phyloP scores from a whole-genome alignment of 208 protist species.

The Phytomonas sp. region DNA sequence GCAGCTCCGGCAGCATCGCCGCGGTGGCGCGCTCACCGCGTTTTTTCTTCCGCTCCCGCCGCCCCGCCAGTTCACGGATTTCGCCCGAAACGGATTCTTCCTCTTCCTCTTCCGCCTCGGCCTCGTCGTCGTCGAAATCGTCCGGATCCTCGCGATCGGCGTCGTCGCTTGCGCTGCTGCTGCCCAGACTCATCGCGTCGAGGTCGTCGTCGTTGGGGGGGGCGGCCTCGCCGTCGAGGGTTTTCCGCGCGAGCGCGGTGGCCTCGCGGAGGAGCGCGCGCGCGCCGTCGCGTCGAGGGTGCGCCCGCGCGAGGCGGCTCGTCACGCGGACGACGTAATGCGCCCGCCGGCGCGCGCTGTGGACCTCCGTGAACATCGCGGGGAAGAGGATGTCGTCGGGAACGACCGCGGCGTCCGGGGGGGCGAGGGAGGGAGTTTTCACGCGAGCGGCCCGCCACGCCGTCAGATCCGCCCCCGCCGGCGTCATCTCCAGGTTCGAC shows the following conservation, averaged over 20 bases:
- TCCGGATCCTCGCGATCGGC: background rate
- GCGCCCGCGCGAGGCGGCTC: slow-evolving; percentile 21
- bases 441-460: too few species aligned
- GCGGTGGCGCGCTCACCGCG: background rate
- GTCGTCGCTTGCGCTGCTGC: slow-evolving; percentile 10
- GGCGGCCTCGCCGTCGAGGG: slow-evolving; percentile 18
- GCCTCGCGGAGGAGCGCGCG: slow-evolving; percentile 2
- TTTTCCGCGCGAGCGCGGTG: slow-evolving; percentile 18
- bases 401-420: slow-evolving; percentile 16
- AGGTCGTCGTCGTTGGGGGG: slow-evolving; percentile 22
- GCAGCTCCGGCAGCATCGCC: too few species aligned
- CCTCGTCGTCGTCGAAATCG: background rate
- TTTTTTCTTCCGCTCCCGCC: background rate
- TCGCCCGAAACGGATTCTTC: slow-evolving; percentile 2
- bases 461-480: slow-evolving; percentile 1
- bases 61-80: background rate
- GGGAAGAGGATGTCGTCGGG: slow-evolving; percentile 69
- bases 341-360: slow-evolving; percentile 25
- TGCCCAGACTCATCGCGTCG: slow-evolving; percentile 28
- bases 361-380: slow-evolving; percentile 64
- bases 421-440: too few species aligned
- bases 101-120: slow-evolving; percentile 11
- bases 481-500: slow-evolving; percentile 41
- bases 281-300: slow-evolving; percentile 3
- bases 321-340: slow-evolving; percentile 40